Evolutionary conservation across 2,329 filamentous ascomycete genomes (phyloP).

Genomic region (Lomentospora prolificans): DNA sequence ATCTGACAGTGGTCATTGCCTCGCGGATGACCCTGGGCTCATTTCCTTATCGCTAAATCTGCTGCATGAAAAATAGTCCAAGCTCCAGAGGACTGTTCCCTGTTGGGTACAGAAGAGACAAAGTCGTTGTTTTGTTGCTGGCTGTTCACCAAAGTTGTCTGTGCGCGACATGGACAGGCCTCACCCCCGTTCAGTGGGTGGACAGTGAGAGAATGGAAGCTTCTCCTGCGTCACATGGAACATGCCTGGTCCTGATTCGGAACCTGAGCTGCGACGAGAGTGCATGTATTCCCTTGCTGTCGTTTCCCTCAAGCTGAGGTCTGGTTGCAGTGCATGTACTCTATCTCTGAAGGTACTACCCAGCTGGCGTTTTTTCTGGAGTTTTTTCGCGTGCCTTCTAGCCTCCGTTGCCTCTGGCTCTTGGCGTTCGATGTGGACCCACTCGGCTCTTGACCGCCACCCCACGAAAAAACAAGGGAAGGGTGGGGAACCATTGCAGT

Average conservation of each 20-base stretch:
- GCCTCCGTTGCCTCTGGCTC: not conserved
- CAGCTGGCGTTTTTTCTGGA: too few species aligned
- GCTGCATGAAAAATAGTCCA: not conserved
- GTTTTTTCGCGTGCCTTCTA: too few species aligned
- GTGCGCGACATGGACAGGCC: not conserved
- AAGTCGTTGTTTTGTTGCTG: not conserved
- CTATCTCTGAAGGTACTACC: not conserved
- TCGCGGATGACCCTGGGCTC: not conserved
- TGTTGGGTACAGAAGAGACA: not conserved
- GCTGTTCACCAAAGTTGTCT: not conserved
- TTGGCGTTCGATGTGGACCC: not conserved
- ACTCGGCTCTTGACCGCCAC: not conserved
- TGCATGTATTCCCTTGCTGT: not conserved
- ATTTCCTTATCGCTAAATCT: not conserved
- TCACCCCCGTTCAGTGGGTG: not conserved
- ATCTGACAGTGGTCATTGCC: not conserved
- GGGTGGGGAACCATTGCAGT: not conserved
- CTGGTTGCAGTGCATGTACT: not conserved
- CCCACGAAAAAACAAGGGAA: not conserved
- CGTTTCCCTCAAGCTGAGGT: not conserved
- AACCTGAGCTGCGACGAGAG: not conserved
- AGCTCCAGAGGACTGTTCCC: not conserved
- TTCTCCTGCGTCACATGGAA: slow-evolving; percentile 8
- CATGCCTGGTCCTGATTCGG: not conserved
- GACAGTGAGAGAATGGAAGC: slow-evolving; percentile 4